Base-by-base conservation (phyloP, 768 basidiomycete species). In the Phaffia tasmanica region DNA sequence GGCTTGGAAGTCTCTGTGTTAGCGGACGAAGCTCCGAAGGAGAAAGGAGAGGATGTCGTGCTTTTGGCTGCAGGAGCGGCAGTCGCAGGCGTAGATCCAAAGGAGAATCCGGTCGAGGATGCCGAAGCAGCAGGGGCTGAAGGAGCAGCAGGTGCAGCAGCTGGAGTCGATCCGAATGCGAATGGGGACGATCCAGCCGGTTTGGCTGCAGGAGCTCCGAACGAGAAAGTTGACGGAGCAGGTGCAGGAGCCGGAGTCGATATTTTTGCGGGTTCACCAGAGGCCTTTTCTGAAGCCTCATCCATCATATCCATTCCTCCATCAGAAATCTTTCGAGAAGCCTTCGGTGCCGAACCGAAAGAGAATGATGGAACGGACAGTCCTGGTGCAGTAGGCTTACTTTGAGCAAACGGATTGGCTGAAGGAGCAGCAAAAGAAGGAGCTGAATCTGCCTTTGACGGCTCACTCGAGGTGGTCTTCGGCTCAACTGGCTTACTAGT, bases 351-450 rank as follows among this genome's bases (percentile, higher is more conserved):
- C 11, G 35, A 42, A 11, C 35, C 35, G 35, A 42, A 42, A 11
- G 35, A 42, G 11, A 42, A 42, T 5, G 35, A 42, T 11, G 35
- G 35, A 42, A 42, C 35, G 11, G 35, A 42, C 11, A 42, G 11
- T 42, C 35, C 35, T 5, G 35, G 35, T 42, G 35, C 35, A 42
- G 35, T 42, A 42, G 35, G 35, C 35, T 42, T 42, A 11, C 35
- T 42, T 11, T 42, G 35, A 42, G 63, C 63, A 30, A 64, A 64
- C 1, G 63, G 63, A 48, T 64, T 64, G 3, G 42, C 19, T 18
- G 62, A 51, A 2, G 53, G 50, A 30, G 51, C 19, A 55, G 51
- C 53, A 55, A 55, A 29, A 46, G 53, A 15, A 35, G 62, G 5
- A 16, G 62, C 29, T 5, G 62, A 21, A 25, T 42, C 35, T 11